Conservation (phyloP, 495 filamentous ascomycete species). For the Lepraria neglecta region DNA sequence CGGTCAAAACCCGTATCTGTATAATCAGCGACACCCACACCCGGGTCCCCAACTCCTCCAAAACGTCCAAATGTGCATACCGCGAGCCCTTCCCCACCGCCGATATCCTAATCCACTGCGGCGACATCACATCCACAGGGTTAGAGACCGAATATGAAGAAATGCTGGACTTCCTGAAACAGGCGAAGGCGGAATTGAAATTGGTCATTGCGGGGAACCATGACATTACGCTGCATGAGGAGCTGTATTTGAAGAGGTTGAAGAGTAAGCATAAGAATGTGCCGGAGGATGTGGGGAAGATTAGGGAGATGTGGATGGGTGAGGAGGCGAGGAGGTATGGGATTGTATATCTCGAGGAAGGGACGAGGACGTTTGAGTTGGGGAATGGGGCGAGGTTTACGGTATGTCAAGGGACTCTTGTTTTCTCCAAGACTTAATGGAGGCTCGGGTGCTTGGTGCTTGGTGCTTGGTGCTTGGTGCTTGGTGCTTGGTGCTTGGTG, state of each 20-base stretch:
- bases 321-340: conserved; percentile 43
- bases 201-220: conserved; percentile 79
- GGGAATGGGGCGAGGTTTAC: conserved; percentile 52
- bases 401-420: conserved; percentile 29
- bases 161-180: conserved; percentile 47
- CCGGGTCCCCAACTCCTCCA: conserved; percentile 30
- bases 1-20: conserved; percentile 43
- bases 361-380: conserved; percentile 48
- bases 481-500: too few relatives aligned
- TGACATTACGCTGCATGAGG: conserved; percentile 62
- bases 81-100: conserved; percentile 46
- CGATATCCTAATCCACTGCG: conserved; percentile 67
- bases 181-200: conserved; percentile 60
- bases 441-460: too few relatives aligned
- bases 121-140: conserved; percentile 64
- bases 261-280: conserved; percentile 19
- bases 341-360: conserved; percentile 64
- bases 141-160: conserved; percentile 46
- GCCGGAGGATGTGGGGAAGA: conserved; percentile 28
- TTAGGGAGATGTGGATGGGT: conserved; percentile 38
- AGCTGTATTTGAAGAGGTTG: conserved; percentile 37
- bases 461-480: too few relatives aligned
- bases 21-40: conserved; percentile 62
- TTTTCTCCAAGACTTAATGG: not conserved
- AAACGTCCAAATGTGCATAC: conserved; percentile 34